These are phyloP conservation scores for Tephrocybe sp. DNA, from an alignment of 768 basidiomycete genomes.

Conservation along the genomic window DNA sequence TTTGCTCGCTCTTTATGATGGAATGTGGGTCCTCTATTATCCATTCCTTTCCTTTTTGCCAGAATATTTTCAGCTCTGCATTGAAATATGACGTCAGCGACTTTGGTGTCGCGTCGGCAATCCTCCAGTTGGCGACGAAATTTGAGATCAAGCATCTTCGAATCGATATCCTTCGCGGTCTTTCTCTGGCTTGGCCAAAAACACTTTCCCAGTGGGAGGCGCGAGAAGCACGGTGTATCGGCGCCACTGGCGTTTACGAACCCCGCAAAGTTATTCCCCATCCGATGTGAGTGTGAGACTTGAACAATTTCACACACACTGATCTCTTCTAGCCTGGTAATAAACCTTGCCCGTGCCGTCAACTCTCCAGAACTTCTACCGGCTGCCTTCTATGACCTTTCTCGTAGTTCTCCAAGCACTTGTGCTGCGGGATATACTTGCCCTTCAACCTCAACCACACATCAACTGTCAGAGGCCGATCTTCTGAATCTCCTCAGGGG, in stretches of 20 bases:
- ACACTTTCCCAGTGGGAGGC: constrained; percentile 65
- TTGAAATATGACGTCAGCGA: constrained; percentile 46
- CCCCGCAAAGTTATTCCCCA: constrained; percentile 58
- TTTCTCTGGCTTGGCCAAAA: constrained; percentile 57
- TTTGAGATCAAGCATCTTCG: constrained; percentile 61
- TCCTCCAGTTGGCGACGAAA: constrained; percentile 62
- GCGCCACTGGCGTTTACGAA: constrained; percentile 47
- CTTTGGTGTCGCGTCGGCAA: constrained; percentile 50
- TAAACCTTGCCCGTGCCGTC: constrained; percentile 61
- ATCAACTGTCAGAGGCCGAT: constrained; percentile 49
- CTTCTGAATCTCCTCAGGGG: constrained; percentile 62
- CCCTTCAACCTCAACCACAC: constrained; percentile 28
- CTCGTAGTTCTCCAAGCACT: constrained; percentile 62
- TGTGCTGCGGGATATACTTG: constrained; percentile 51
- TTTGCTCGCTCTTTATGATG: constrained; percentile 67
- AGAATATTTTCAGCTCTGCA: constrained; percentile 35
- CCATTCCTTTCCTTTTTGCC: constrained; percentile 11
- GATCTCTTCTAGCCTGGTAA: constrained; percentile 47
- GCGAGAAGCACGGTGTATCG: constrained; percentile 58
- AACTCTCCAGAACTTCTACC: constrained; percentile 59
- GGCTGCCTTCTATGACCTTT: constrained; percentile 79
- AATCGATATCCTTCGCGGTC: constrained; percentile 49
- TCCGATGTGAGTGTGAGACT: constrained; percentile 52
- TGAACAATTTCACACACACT: constrained; percentile 6
- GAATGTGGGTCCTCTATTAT: constrained; percentile 47